Base-by-base conservation (phyloP, 1,284 basidiomycete species). In the Schizopora paradoxa region DNA sequence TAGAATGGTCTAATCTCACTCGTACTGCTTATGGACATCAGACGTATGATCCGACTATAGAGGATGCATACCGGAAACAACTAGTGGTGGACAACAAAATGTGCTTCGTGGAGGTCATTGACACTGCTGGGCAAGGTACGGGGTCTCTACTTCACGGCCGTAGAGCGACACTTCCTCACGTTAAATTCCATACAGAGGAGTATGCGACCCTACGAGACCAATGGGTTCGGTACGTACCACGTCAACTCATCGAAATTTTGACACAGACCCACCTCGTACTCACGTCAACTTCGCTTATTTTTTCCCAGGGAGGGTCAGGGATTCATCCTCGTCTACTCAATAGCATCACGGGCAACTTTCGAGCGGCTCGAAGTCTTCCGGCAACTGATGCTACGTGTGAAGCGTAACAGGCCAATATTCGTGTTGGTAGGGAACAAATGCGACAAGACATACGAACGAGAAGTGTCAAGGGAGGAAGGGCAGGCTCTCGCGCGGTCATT, bases 241-340 rank as follows among this genome's bases (percentile, higher is more conserved):
- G 40, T 19, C 45, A n/a, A n/a, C n/a, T n/a, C n/a, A n/a, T n/a
- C n/a, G n/a, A n/a, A n/a, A n/a, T n/a, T n/a, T n/a, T n/a, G n/a
- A n/a, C n/a, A n/a, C n/a, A n/a, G n/a, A n/a, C n/a, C n/a, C n/a
- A n/a, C n/a, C n/a, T n/a, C n/a, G n/a, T n/a, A n/a, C n/a, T n/a
- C 41, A 22, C 26, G 51, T 44, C 7, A 21, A 29, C 39, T 48
- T 16, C 28, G 41, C 37, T 45, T 46, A 38, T 35, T 51, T 42
- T 53, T 36, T 41, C 51, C 52, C 69, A 93, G 95, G 42, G 96
- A 98, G 65, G 95, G 96, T 52, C 93, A 99, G 70, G 96, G 95
- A 7, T 99, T 99, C 69, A 86, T 99, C 54, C 80, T 99, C 48
- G 96, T 99, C 48, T 99, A 99, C 71, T 96, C 92, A 43, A 97